Percentiles rank a stretch among this genome's conserved stretches.
phyloP scores from a whole-genome alignment of 768 basidiomycete genomes.

The Auricularia auricula-judae region DNA sequence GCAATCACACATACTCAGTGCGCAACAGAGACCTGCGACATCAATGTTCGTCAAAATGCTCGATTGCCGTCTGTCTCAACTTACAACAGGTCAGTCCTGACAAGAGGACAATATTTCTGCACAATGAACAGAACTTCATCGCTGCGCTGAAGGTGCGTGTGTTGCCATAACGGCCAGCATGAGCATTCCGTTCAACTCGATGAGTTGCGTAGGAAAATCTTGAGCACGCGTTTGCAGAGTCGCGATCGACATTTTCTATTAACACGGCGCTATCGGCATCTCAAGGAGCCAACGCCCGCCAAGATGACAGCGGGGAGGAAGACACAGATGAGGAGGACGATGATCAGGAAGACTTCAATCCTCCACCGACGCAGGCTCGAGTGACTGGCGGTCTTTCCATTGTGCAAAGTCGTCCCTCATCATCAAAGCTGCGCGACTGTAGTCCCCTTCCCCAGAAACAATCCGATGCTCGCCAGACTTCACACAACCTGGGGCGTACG shows the following conservation, averaged over 20 bases:
- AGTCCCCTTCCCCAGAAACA: too few relatives aligned
- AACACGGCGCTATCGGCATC: slow-evolving; percentile 14
- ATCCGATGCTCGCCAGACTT: too few relatives aligned
- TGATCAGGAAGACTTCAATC: background rate
- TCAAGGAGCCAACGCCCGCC: background rate
- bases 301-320: slow-evolving; percentile 12
- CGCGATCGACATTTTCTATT: slow-evolving; percentile 65
- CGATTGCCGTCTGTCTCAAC: background rate
- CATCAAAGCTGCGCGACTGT: too few relatives aligned
- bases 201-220: slow-evolving; percentile 40
- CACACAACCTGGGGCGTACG: too few relatives aligned
- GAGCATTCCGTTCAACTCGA: background rate
- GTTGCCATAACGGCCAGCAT: background rate
- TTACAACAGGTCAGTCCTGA: slow-evolving; percentile 40
- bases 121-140: slow-evolving; percentile 75
- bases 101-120: slow-evolving; percentile 89
- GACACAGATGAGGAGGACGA: slow-evolving; percentile 13
- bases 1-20: background rate
- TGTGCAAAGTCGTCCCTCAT: too few relatives aligned
- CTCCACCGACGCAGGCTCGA: too few relatives aligned
- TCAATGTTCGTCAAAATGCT: slow-evolving; percentile 59
- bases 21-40: slow-evolving; percentile 61
- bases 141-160: slow-evolving; percentile 58
- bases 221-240: slow-evolving; percentile 54
- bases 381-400: too few relatives aligned